Evolutionary conservation across 768 basidiomycete genomes (phyloP).

Genomic region (Collybia sordida): DNA sequence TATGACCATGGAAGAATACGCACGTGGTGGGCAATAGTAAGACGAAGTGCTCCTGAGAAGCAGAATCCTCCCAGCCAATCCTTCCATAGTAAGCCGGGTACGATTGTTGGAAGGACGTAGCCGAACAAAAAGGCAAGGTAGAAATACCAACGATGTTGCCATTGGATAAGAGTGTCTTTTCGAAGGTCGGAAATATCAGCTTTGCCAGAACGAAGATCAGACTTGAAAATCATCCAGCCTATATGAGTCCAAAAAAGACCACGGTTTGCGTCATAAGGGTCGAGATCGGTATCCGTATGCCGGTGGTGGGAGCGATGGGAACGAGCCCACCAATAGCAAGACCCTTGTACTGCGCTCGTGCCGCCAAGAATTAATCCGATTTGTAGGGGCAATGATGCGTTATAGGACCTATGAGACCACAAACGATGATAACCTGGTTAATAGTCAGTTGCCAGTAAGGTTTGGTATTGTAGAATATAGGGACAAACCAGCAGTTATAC

Average conservation of each 20-base stretch:
- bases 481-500: slow-evolving; percentile 45
- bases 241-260: slow-evolving; percentile 80
- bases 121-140: slow-evolving; percentile 63
- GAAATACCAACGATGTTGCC: slow-evolving; percentile 79
- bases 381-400: slow-evolving; percentile 71
- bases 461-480: slow-evolving; percentile 17
- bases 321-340: slow-evolving; percentile 86
- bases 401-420: slow-evolving; percentile 85
- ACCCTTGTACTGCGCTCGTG: slow-evolving; percentile 83
- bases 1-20: slow-evolving; percentile 26
- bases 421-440: slow-evolving; percentile 73
- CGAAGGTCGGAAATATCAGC: slow-evolving; percentile 74
- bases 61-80: slow-evolving; percentile 81
- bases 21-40: slow-evolving; percentile 82
- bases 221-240: slow-evolving; percentile 84
- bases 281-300: slow-evolving; percentile 82
- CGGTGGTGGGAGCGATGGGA: slow-evolving; percentile 84
- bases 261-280: slow-evolving; percentile 80
- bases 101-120: slow-evolving; percentile 62
- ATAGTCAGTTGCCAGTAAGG: background rate
- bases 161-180: slow-evolving; percentile 67
- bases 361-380: slow-evolving; percentile 71
- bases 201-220: slow-evolving; percentile 65
- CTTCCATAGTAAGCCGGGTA: slow-evolving; percentile 71
- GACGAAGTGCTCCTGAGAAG: slow-evolving; percentile 68